These are phyloP conservation scores for Tolypocladium cylindrosporum DNA, from an alignment of 2,329 filamentous ascomycete genomes.

Conservation along the genomic window DNA sequence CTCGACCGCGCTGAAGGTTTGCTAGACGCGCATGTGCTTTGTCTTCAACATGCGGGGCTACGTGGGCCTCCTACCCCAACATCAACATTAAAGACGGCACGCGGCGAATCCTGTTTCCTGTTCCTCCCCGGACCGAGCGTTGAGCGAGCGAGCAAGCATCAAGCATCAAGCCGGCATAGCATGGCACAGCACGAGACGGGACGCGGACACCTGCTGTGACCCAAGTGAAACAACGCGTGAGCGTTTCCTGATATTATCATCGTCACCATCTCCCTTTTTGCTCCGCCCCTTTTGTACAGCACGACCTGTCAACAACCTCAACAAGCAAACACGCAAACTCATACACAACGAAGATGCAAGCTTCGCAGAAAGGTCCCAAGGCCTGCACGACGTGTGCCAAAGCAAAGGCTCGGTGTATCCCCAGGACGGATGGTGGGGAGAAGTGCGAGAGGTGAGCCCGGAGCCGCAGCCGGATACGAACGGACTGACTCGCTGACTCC, in stretches of 20 bases:
- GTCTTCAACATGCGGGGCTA: neutral
- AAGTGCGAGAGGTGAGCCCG: constrained; percentile 37
- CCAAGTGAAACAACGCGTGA: neutral
- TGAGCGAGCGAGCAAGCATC: neutral
- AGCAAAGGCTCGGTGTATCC: constrained; percentile 40
- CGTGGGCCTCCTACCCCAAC: neutral
- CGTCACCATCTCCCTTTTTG: neutral
- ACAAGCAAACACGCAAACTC: neutral
- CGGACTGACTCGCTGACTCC: neutral
- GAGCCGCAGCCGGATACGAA: neutral
- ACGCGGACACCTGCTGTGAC: neutral
- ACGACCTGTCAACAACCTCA: neutral
- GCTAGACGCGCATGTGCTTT: neutral
- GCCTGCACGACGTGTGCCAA: constrained; percentile 41
- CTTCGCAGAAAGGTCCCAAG: constrained; percentile 32
- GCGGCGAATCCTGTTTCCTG: neutral
- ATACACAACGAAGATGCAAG: constrained; percentile 10
- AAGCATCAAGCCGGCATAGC: neutral
- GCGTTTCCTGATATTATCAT: neutral
- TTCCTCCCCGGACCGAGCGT: too few species aligned
- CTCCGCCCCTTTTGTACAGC: neutral
- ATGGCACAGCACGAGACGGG: neutral
- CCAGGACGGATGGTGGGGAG: constrained; percentile 25
- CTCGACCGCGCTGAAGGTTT: neutral
- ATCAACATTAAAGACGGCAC: neutral